Base-by-base conservation (phyloP, 208 protist species). In the Trypanosoma caninum region DNA sequence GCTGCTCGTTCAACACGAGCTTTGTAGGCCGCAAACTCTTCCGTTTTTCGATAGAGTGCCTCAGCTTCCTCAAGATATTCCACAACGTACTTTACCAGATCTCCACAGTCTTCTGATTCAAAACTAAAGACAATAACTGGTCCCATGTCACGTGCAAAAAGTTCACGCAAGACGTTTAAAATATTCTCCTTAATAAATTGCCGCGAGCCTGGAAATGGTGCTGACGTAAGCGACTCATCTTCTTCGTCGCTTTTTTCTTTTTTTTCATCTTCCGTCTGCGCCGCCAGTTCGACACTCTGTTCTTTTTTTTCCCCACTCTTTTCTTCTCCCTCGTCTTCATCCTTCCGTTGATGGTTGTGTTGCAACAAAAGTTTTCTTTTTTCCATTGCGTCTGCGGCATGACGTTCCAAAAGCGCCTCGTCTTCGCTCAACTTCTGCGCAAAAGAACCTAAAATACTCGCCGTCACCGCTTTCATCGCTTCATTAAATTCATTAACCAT, bases 61-160 rank as follows among this genome's bases (percentile, higher is more conserved):
- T 97, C 88, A 22, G 85, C 82, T 30, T 73, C 58, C 73, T 95
- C 91, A 38, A 97, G 79, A 23, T 80, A 66, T 25, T 78, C 68
- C 55, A 93, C 75, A 48, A 95, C 78, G 23, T 76, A 73, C 74
- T 87, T 82, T 0, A 87, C 89, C 18, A 97, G 65, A 56, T 94
- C 81, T 18, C 92, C 82, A 64, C 94, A 97, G 55, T 82, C 77
- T 55, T 85, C 77, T n/a, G 77, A 80, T 55, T 94, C 88, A 59
- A 97, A 95, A 60, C 68, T 87, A 73, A 97, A 97, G 51, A 96
- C 84, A 63, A 97, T 91, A 14, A 76, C 84, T 27, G 94, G 94
- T 16, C 91, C 84, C 81, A 96, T 89, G 41, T 96, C 76, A 20
- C 86, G 74, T 23, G 72, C 72, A 61, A 84, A 82, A n/a, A 96